Conservation (phyloP, 2,329 filamentous ascomycete species). For the Trichophyton equinum region DNA sequence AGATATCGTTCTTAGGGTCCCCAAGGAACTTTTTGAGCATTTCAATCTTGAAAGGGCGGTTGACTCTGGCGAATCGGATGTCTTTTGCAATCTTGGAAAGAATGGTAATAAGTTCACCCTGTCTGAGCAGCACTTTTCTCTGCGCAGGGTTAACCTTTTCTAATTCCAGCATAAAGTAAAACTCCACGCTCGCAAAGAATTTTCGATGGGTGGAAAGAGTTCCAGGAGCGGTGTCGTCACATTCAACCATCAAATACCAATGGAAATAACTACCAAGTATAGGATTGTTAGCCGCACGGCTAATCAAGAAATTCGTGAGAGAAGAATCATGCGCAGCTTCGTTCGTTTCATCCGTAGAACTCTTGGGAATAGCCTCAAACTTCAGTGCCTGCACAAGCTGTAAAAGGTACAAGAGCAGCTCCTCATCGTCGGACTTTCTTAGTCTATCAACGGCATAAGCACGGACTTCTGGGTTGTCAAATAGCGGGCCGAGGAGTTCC, state of each 20-base stretch:
- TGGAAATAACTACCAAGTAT: slow-evolving; percentile 88
- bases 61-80: slow-evolving; percentile 66
- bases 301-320: slow-evolving; percentile 76
- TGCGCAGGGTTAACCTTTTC: slow-evolving; percentile 61
- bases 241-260: slow-evolving; percentile 98
- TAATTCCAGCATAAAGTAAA: slow-evolving; percentile 86
- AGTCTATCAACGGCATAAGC: slow-evolving; percentile 88
- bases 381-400: slow-evolving; percentile 94
- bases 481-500: slow-evolving; percentile 81
- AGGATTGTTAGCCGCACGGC: slow-evolving; percentile 75
- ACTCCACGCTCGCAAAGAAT: slow-evolving; percentile 85
- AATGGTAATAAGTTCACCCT: slow-evolving; percentile 79
- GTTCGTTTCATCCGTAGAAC: slow-evolving; percentile 43
- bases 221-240: slow-evolving; percentile 66
- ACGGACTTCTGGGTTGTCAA: slow-evolving; percentile 76
- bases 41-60: slow-evolving; percentile 68
- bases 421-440: slow-evolving; percentile 82
- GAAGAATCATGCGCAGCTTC: slow-evolving; percentile 64
- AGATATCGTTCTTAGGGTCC: slow-evolving; percentile 81
- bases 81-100: slow-evolving; percentile 82
- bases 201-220: slow-evolving; percentile 64
- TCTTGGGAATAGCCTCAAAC: slow-evolving; percentile 64
- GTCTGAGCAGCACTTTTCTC: slow-evolving; percentile 64
- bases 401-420: slow-evolving; percentile 78
- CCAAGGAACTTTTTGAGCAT: slow-evolving; percentile 70